phyloP scores from a whole-genome alignment of 371 early-diverging fungal genomes.

The Zancudomyces culisetae region DNA sequence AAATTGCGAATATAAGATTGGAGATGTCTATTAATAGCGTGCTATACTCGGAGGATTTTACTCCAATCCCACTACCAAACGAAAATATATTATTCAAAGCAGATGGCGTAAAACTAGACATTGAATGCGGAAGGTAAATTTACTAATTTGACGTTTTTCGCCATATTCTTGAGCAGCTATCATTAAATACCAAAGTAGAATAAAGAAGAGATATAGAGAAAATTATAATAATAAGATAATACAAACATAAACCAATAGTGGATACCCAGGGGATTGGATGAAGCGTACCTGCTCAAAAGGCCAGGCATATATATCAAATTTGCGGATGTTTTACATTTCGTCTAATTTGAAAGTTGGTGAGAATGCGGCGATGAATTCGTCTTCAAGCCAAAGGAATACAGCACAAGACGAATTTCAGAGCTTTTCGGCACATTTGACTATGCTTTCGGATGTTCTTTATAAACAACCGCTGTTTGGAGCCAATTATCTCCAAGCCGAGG shows the following conservation, averaged over 20 bases:
- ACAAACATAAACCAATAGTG: background rate
- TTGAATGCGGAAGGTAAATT: conserved; percentile 1
- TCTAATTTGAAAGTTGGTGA: too few relatives aligned
- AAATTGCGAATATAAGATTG: too few relatives aligned
- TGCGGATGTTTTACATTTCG: background rate
- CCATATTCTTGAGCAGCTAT: too few relatives aligned
- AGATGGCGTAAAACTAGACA: background rate
- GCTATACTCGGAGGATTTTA: background rate
- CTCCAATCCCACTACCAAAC: conserved; percentile 1
- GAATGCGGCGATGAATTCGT: background rate
- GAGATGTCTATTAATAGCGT: conserved; percentile 1
- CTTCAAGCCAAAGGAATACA: background rate
- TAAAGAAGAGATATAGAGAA: background rate
- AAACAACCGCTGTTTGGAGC: conserved; percentile 2
- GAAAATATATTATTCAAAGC: background rate
- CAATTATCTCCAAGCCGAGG: background rate
- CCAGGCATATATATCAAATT: background rate
- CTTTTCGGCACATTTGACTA: conserved; percentile 1
- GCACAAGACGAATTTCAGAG: background rate
- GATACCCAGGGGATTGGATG: background rate
- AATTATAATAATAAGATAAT: background rate
- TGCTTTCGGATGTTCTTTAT: background rate
- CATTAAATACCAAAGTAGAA: background rate
- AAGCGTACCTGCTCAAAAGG: background rate
- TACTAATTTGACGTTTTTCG: too few relatives aligned